Base-by-base conservation (phyloP, 177 flowering plant genomes). In the Telopea speciosissima region DNA sequence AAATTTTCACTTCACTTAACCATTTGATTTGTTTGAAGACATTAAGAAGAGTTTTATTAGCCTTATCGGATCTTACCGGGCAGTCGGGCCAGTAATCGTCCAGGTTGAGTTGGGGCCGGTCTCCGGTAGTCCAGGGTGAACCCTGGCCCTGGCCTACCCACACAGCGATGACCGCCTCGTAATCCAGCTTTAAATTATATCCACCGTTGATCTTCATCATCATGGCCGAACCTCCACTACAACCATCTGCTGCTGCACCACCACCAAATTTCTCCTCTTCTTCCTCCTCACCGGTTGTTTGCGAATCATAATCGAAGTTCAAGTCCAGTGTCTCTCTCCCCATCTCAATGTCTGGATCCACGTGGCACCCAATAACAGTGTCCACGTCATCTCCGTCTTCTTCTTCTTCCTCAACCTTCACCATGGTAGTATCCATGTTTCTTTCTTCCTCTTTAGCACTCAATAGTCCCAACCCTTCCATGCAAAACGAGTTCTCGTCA, bases 41-140 rank as follows among this genome's bases (percentile, higher is more conserved):
- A 3, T 13, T 12, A 52, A 3, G n/a, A 19, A 52, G 19, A 52
- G 16, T 14, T n/a, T n/a, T n/a, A 3, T 1, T 52, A 12, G 58
- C 58, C 6, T 14, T 14, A 19, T 58, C 22, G 62, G 24, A 42
- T 67, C 75, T 0, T 82, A 86, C 92, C 86, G 79, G 56, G 80
- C 69, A 84, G 23, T 87, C 82, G 1, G 84, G 82, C 93, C 88
- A 91, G 67, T 78, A 81, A 26, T 88, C 85, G 19, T 85, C 83
- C 2, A 78, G 81, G 69, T 85, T 83, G 63, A 86, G 4, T 8
- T 82, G 79, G 1, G 95, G 95, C 44, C 89, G 84, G 7, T 74
- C 77, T 0, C 93, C 93, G 23, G 72, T 77, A 0, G 86, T 80
- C 97, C 97, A 92, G 16, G 97, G 93, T 17, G 85, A 83, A 8